These are phyloP conservation scores for Cystofilobasidium capitatum DNA, from an alignment of 768 basidiomycete genomes.

Conservation along the genomic window DNA sequence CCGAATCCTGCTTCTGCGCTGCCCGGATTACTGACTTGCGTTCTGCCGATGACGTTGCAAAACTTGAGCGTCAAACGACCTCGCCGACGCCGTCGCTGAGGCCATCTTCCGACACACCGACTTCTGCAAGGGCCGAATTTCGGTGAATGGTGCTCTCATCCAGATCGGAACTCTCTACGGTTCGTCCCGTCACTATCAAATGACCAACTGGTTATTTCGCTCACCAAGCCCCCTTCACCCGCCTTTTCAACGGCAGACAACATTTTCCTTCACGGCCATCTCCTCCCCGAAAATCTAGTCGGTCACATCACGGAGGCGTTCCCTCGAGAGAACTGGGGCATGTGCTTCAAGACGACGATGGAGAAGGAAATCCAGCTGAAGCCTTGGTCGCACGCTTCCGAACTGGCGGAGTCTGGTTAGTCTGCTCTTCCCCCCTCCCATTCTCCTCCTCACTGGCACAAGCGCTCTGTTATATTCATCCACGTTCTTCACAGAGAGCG, in stretches of 20 bases:
- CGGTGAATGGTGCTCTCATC: conserved; percentile 47
- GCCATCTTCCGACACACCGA: conserved; percentile 41
- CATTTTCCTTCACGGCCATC: conserved; percentile 9
- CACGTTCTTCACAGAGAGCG: neutral
- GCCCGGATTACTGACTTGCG: neutral
- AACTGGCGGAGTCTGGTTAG: neutral
- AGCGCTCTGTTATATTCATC: neutral
- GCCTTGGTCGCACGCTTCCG: conserved; percentile 40
- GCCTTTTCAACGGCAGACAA: conserved; percentile 17
- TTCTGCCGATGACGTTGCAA: neutral
- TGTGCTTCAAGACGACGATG: conserved; percentile 44
- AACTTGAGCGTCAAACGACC: conserved; percentile 40
- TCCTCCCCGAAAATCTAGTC: conserved; percentile 3
- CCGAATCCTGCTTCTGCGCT: neutral
- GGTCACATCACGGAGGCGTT: conserved; percentile 31
- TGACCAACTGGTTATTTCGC: neutral
- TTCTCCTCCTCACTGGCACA: neutral
- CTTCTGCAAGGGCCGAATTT: conserved; percentile 45
- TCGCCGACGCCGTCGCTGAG: conserved; percentile 50
- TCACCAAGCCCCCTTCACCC: neutral
- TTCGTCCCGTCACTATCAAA: neutral
- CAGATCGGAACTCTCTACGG: conserved; percentile 44
- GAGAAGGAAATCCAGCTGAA: conserved; percentile 46
- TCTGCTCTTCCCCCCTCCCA: neutral
- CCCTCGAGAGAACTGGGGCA: conserved; percentile 47